Conservation (phyloP, 179 eudicot species). For the Actinidia arguta region DNA sequence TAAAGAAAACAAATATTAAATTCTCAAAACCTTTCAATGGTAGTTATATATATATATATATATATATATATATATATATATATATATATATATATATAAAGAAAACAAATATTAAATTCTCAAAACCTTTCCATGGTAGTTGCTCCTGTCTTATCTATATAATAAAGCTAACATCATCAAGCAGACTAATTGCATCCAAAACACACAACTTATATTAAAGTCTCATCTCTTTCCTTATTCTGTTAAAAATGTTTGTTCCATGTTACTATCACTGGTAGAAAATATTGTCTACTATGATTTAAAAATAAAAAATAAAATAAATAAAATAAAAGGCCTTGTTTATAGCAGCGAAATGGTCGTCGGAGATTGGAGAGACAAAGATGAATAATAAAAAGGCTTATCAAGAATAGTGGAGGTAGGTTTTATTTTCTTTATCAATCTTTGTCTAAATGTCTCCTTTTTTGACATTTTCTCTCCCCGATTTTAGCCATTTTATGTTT, state of each 20-base stretch:
- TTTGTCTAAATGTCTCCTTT: constrained; percentile 7
- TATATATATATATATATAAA: too few relatives aligned
- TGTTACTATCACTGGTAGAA: neutral
- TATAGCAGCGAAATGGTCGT: constrained; percentile 1
- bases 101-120: neutral
- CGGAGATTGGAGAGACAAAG: neutral
- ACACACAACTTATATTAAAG: neutral
- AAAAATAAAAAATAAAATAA: too few relatives aligned
- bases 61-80: too few relatives aligned
- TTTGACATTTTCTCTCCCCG: neutral
- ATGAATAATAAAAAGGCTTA: neutral
- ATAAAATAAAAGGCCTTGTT: too few relatives aligned
- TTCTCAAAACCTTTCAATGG: too few relatives aligned
- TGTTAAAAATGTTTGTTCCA: neutral
- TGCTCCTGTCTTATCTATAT: neutral
- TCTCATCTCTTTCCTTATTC: neutral
- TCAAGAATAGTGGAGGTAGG: neutral
- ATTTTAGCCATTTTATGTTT: too few relatives aligned
- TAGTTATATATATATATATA: too few relatives aligned
- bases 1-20: too few relatives aligned
- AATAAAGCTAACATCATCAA: neutral
- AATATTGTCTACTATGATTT: neutral
- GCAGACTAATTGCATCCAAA: constrained; percentile 7
- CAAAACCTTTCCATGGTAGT: neutral
- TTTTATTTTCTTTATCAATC: neutral